phyloP scores from a whole-genome alignment of 1,284 basidiomycete species.

The Boletellus sp. region DNA sequence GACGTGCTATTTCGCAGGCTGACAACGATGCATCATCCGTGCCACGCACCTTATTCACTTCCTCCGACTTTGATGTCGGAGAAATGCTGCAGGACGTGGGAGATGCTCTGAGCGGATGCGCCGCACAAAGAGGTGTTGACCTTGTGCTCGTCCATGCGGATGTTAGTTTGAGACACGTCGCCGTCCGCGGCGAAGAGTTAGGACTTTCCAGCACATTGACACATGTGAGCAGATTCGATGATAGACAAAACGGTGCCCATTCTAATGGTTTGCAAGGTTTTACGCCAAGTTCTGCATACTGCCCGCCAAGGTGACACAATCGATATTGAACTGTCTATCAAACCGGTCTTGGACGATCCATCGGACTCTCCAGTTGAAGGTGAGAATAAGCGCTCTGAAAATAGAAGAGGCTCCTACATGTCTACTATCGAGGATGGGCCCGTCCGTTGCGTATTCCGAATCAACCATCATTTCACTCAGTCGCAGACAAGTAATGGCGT shows the following conservation, averaged over 20 bases:
- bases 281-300: slow-evolving; percentile 78
- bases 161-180: slow-evolving; percentile 78
- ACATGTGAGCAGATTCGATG: slow-evolving; percentile 59
- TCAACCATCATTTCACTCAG: slow-evolving; percentile 35
- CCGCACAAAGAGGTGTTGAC: slow-evolving; percentile 81
- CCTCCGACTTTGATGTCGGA: slow-evolving; percentile 61
- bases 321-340: slow-evolving; percentile 79
- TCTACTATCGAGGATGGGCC: slow-evolving; percentile 29
- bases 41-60: slow-evolving; percentile 15
- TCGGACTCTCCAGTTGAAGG: slow-evolving; percentile 24
- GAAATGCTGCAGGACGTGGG: slow-evolving; percentile 74
- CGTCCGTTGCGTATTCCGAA: slow-evolving; percentile 55
- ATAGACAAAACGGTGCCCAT: slow-evolving; percentile 4
- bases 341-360: slow-evolving; percentile 21
- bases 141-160: slow-evolving; percentile 87
- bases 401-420: slow-evolving; percentile 28
- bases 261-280: slow-evolving; percentile 50
- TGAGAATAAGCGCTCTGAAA: slow-evolving; percentile 16
- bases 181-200: slow-evolving; percentile 81
- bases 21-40: slow-evolving; percentile 14
- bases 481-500: slow-evolving; percentile 13
- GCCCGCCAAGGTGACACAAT: slow-evolving; percentile 76
- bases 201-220: slow-evolving; percentile 77
- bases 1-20: slow-evolving; percentile 13
- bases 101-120: slow-evolving; percentile 80